Evolutionary conservation across 2,329 filamentous ascomycete genomes (phyloP).

Genomic region (Cercospora janseana): DNA sequence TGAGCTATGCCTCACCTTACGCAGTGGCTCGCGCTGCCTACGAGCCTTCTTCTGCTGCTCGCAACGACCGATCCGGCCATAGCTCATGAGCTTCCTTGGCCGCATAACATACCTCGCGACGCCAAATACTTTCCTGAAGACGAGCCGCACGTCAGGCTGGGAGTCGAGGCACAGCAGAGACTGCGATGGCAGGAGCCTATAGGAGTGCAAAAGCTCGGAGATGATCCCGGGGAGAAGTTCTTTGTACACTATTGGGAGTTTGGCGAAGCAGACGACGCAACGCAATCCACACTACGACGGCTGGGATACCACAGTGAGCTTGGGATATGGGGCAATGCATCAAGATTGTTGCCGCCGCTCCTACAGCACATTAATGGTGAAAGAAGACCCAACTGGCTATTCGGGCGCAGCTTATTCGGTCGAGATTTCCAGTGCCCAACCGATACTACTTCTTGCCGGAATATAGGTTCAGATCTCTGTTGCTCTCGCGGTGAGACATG

Average conservation of each 20-base stretch:
- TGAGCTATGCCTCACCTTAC: conserved; percentile 27
- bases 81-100: conserved; percentile 43
- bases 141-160: conserved; percentile 44
- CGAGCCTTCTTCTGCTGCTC: conserved; percentile 29
- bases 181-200: conserved; percentile 51
- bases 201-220: conserved; percentile 69
- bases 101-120: conserved; percentile 47
- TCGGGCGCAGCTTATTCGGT: conserved; percentile 43
- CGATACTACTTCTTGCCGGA: conserved; percentile 63
- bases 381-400: conserved; percentile 19
- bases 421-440: conserved; percentile 65
- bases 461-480: conserved; percentile 69
- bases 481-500: conserved; percentile 67
- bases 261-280: conserved; percentile 28
- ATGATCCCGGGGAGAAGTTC: conserved; percentile 71
- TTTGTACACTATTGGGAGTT: conserved; percentile 63
- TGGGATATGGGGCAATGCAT: conserved; percentile 9
- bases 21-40: conserved; percentile 30
- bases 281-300: background rate
- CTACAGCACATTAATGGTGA: conserved; percentile 49
- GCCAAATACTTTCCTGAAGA: conserved; percentile 51
- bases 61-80: conserved; percentile 5
- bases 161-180: conserved; percentile 42
- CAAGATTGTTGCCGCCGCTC: conserved; percentile 45
- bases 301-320: conserved; percentile 10